Conservation (phyloP, 108 stramenopile species). For the Nitzschia palea region DNA sequence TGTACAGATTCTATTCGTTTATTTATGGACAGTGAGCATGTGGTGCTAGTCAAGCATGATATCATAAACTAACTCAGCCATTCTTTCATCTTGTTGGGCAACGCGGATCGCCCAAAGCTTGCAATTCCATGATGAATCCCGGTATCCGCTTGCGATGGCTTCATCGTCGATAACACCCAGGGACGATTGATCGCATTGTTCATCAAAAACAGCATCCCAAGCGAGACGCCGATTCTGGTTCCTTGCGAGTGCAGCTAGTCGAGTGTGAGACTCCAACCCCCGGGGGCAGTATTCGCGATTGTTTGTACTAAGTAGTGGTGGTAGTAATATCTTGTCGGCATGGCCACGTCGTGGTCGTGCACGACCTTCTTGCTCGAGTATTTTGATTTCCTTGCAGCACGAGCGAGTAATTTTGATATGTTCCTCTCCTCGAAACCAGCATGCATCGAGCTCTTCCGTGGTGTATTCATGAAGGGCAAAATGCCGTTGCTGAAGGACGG, state of each 20-base stretch:
- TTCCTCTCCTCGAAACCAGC: neutral
- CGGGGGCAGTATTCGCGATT: neutral
- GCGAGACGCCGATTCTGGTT: neutral
- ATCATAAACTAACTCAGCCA: neutral
- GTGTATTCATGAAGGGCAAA: slow-evolving; percentile 6
- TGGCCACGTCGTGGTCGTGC: too few relatives aligned
- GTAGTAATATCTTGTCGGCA: too few relatives aligned
- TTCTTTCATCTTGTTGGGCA: neutral
- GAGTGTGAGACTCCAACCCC: slow-evolving; percentile 1
- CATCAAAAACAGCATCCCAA: neutral
- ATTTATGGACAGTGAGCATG: too few relatives aligned
- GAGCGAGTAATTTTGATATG: neutral
- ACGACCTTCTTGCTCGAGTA: neutral
- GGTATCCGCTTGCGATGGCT: neutral
- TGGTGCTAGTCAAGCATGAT: neutral
- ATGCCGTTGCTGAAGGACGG: too few relatives aligned
- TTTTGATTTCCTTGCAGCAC: neutral
- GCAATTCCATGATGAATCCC: neutral
- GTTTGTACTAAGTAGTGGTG: too few relatives aligned
- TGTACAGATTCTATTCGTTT: too few relatives aligned
- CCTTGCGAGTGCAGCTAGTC: neutral
- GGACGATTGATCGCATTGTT: neutral
- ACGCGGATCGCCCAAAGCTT: neutral
- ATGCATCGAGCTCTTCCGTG: neutral
- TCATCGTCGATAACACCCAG: slow-evolving; percentile 3